Conservation (phyloP, 495 filamentous ascomycete genomes). For the Trichoderma reesei region DNA sequence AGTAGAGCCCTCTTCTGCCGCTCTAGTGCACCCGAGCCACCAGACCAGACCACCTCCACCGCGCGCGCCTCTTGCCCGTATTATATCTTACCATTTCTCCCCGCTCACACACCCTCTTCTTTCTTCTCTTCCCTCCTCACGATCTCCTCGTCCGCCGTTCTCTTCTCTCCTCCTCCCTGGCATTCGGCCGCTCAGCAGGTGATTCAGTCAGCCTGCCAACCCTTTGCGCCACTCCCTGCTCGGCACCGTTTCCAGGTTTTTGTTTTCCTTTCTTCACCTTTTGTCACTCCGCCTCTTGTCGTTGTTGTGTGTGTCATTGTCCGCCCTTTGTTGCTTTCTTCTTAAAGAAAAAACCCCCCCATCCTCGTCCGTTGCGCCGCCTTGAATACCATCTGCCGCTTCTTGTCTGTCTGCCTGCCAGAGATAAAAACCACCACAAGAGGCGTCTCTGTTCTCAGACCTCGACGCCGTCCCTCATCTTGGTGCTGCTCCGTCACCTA, state of each 20-base stretch:
- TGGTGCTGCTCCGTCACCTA: background rate
- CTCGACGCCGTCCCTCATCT: background rate
- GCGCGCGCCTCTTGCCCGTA: no score
- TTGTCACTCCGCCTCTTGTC: background rate
- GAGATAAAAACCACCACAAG: background rate
- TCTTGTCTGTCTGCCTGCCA: background rate
- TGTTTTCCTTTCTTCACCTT: slow-evolving; percentile 5
- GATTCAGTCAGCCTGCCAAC: slow-evolving; percentile 6
- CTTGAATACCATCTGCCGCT: background rate
- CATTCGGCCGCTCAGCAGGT: slow-evolving; percentile 11
- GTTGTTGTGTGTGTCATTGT: background rate
- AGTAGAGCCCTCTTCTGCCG: no score
- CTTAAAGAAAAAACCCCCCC: no score
- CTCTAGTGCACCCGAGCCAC: no score
- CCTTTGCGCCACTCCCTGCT: slow-evolving; percentile 7
- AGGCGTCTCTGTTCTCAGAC: background rate
- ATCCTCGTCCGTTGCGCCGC: background rate
- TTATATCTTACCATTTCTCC: background rate
- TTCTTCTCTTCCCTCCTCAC: slow-evolving; percentile 32
- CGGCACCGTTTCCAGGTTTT: slow-evolving; percentile 8
- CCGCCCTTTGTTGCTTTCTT: background rate
- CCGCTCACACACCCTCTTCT: slow-evolving; percentile 5
- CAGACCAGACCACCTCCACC: no score
- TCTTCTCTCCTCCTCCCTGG: slow-evolving; percentile 17
- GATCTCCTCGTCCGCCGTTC: slow-evolving; percentile 35